Evolutionary conservation across 305 asterid species (phyloP).

Genomic region (Ilex paraguariensis): DNA sequence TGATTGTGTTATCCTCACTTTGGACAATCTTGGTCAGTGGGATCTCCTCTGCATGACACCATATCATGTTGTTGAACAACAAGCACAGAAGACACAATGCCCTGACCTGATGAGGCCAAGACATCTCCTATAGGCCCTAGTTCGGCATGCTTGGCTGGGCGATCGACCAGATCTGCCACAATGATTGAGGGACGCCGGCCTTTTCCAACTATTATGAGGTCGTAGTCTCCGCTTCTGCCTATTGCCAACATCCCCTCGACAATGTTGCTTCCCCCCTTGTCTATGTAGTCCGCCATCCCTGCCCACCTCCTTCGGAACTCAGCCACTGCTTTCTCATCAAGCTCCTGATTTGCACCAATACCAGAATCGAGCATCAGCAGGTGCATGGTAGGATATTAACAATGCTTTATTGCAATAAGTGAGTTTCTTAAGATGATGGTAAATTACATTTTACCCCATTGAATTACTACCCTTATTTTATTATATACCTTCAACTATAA

Average conservation of each 20-base stretch:
- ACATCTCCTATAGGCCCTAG: constrained; percentile 29
- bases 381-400: background rate
- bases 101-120: constrained; percentile 26
- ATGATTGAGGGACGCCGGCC: constrained; percentile 15
- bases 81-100: constrained; percentile 24
- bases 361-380: too few relatives aligned
- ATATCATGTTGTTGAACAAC: constrained; percentile 25
- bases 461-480: too few relatives aligned
- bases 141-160: constrained; percentile 21
- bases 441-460: too few relatives aligned
- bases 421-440: background rate
- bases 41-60: constrained; percentile 6
- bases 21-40: constrained; percentile 7
- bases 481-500: too few relatives aligned
- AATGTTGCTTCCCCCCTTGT: constrained; percentile 16
- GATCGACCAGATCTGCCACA: constrained; percentile 7
- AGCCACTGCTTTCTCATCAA: constrained; percentile 12
- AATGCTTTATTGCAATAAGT: background rate
- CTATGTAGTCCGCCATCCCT: constrained; percentile 18
- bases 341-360: constrained; percentile 17
- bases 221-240: constrained; percentile 29
- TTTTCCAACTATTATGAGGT: constrained; percentile 28
- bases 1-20: background rate
- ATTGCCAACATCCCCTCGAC: constrained; percentile 21
- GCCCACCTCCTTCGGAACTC: constrained; percentile 21